Conservation (phyloP, 2,329 filamentous ascomycete species). For the Aspergillus melleus region DNA sequence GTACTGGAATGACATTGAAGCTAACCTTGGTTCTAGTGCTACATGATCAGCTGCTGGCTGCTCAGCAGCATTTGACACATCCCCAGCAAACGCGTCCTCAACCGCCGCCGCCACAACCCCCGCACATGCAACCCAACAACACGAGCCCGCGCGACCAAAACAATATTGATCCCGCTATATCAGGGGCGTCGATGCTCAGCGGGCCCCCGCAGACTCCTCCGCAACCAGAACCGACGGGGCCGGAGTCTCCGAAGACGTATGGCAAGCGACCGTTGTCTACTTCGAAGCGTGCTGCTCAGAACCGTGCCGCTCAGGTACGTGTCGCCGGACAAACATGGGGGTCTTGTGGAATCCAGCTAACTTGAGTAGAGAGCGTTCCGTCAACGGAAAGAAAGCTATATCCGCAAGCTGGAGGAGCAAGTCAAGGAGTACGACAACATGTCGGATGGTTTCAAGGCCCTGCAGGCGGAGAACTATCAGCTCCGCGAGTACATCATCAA, state of each 20-base stretch:
- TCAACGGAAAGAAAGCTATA: conserved; percentile 96
- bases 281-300: conserved; percentile 94
- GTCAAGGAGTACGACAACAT: conserved; percentile 77
- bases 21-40: conserved; percentile 48
- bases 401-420: conserved; percentile 94
- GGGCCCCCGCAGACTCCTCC: conserved; percentile 34
- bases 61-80: conserved; percentile 47
- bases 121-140: conserved; percentile 40
- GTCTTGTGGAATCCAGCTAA: conserved; percentile 12
- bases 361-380: conserved; percentile 80
- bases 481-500: conserved; percentile 90
- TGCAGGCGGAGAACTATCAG: conserved; percentile 86
- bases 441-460: conserved; percentile 73
- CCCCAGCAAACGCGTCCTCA: conserved; percentile 41
- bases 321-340: not conserved
- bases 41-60: conserved; percentile 62
- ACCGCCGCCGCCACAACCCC: conserved; percentile 44
- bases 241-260: conserved; percentile 67
- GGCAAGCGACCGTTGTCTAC: conserved; percentile 87
- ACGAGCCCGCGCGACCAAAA: conserved; percentile 50
- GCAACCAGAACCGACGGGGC: conserved; percentile 26
- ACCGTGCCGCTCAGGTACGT: conserved; percentile 90
- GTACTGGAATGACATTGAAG: not conserved
- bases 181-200: conserved; percentile 52
- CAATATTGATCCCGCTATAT: conserved; percentile 61